Conservation (phyloP, 495 filamentous ascomycete genomes). For the Hypoxylon lenormandii region DNA sequence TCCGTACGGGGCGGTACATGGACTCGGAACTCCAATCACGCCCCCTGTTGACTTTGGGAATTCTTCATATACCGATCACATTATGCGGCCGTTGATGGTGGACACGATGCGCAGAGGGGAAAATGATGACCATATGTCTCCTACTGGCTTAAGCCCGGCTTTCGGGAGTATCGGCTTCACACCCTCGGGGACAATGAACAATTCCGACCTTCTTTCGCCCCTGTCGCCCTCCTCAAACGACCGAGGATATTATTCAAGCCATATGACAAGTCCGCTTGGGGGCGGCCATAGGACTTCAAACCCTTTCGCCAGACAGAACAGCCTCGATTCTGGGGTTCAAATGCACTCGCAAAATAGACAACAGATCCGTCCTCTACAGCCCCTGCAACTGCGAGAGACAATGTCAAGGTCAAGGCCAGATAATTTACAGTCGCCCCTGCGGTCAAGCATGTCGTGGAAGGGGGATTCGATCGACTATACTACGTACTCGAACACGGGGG, state of each 20-base stretch:
- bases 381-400: constrained; percentile 69
- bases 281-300: constrained; percentile 66
- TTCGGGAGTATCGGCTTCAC: constrained; percentile 73
- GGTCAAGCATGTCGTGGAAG: constrained; percentile 73
- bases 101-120: constrained; percentile 69
- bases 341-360: constrained; percentile 60
- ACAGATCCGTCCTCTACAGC: constrained; percentile 65
- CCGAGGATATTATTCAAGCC: constrained; percentile 65
- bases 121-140: constrained; percentile 68
- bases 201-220: constrained; percentile 66
- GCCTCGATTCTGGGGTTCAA: constrained; percentile 61
- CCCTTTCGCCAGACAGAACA: constrained; percentile 66
- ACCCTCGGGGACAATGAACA: constrained; percentile 59
- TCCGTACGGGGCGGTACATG: constrained; percentile 71
- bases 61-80: constrained; percentile 64
- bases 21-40: constrained; percentile 66
- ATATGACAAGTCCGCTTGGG: constrained; percentile 61
- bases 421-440: constrained; percentile 68
- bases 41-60: constrained; percentile 68
- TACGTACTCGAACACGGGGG: constrained; percentile 56
- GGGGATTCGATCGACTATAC: constrained; percentile 69
- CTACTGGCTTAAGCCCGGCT: constrained; percentile 70
- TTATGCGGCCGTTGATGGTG: constrained; percentile 71
- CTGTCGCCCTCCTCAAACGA: constrained; percentile 65
- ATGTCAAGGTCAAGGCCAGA: constrained; percentile 70